Base-by-base conservation (phyloP, 352 stramenopile species). In the Globisporangium barbulae region DNA sequence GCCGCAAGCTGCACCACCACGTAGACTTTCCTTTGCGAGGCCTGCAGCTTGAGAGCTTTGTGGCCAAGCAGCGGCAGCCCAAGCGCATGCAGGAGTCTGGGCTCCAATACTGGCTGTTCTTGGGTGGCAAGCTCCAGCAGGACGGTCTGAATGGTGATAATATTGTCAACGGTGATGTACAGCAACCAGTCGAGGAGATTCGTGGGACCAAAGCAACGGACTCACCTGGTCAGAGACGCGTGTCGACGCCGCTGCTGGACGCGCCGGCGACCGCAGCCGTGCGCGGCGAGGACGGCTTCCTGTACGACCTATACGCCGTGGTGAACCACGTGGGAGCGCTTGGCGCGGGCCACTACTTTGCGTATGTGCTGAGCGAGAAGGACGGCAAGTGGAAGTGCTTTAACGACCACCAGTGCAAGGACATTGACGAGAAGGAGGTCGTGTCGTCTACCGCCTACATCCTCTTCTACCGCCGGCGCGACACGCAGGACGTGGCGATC, bases 371-470 rank as follows among this genome's bases (percentile, higher is more conserved):
- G 37, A 93, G 81, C 56, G 85, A 93, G 70, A 70, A 87, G 15
- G 84, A 94, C 63, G 88, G 88, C 30, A 98, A 98, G 70, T 99
- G 97, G 97, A 98, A 98, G 65, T 96, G 97, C 70, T 99, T 99
- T 72, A 99, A 99, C 66, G 97, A 99, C 76, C 93, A 88, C 64
- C 83, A 88, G 67, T 97, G 79, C 74, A 93, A 90, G 64, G 82
- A 94, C 30, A 91, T 97, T 37, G 85, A 94, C 63, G 83, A 89
- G 9, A 83, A 89, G 19, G 86, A 97, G 62, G 88, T 97, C 12
- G 79, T 96, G 5, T 92, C 76, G 9, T 85, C 85, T 3, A 92
- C 87, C 3, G 91, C 91, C 35, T 97, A 97, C 53, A 93, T 97
- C 45, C 70, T 97, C 41, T 97, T 97, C 69, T 97, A 97, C 73